Conservation (phyloP, 1,139 yeast genomes). For the Suhomyces terraborum region DNA sequence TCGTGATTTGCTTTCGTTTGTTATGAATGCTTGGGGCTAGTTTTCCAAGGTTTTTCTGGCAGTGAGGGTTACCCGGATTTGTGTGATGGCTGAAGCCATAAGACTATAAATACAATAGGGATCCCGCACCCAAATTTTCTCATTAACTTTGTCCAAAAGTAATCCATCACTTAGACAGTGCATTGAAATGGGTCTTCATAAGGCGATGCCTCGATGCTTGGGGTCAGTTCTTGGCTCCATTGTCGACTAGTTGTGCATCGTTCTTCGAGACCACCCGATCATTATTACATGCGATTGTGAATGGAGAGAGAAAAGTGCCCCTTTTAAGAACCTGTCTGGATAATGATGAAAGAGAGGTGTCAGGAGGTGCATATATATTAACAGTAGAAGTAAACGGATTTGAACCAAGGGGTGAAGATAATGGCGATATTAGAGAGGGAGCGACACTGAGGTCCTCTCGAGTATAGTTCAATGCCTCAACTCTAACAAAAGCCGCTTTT, state of each 20-base stretch:
- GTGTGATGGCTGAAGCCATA: conserved; percentile 4
- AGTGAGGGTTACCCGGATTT: conserved; percentile 18
- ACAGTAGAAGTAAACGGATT: neutral
- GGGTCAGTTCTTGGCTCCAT: conserved; percentile 31
- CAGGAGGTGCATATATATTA: conserved; percentile 48
- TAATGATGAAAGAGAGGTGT: conserved; percentile 54
- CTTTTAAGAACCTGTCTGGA: conserved; percentile 59
- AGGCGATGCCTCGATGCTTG: conserved; percentile 24
- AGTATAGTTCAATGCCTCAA: too few species aligned
- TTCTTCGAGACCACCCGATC: conserved; percentile 21
- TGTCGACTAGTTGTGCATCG: conserved; percentile 17
- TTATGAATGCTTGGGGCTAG: conserved; percentile 13
- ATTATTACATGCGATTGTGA: conserved; percentile 45
- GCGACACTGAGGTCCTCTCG: too few species aligned
- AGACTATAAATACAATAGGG: conserved; percentile 12
- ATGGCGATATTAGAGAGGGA: neutral
- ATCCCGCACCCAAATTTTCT: conserved; percentile 14
- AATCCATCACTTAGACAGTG: conserved; percentile 57
- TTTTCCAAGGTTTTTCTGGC: conserved; percentile 9
- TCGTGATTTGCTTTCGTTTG: conserved; percentile 3
- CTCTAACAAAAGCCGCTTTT: too few species aligned
- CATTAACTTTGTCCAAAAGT: conserved; percentile 55
- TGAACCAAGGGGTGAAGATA: neutral
- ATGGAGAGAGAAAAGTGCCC: conserved; percentile 48
- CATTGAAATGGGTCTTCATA: conserved; percentile 31